Conservation (phyloP, 2,329 filamentous ascomycete genomes). For the Neurospora sp. region DNA sequence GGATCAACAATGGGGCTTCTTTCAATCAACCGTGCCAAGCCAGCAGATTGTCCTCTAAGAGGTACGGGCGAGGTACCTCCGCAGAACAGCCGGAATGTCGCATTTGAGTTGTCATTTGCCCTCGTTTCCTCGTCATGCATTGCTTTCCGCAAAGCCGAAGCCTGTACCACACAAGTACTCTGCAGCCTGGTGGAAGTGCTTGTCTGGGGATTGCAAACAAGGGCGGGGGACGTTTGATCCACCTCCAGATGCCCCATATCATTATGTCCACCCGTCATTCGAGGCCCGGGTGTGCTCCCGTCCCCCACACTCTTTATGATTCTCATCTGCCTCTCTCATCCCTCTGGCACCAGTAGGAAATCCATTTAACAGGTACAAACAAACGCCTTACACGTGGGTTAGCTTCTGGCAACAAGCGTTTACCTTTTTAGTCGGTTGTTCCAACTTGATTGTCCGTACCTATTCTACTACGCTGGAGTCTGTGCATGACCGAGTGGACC, state of each 20-base stretch:
- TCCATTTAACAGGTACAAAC: not conserved
- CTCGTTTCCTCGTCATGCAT: not conserved
- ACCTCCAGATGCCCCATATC: not conserved
- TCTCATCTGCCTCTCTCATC: not conserved
- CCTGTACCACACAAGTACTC: not conserved
- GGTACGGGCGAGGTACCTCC: not conserved
- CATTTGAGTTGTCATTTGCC: not conserved
- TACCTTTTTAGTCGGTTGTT: not conserved
- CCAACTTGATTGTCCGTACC: not conserved
- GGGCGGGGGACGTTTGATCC: not conserved
- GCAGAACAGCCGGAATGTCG: not conserved
- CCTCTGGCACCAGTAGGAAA: not conserved
- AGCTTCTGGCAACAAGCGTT: not conserved
- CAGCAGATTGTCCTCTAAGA: not conserved
- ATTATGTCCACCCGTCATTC: not conserved
- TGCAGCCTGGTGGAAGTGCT: not conserved
- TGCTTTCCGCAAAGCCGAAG: not conserved
- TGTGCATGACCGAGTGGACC: not conserved
- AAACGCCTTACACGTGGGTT: not conserved
- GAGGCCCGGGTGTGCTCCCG: not conserved
- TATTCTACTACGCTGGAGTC: not conserved
- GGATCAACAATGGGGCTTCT: not conserved
- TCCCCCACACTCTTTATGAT: not conserved
- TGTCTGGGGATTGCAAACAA: not conserved
- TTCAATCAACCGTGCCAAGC: not conserved